Evolutionary conservation across 1,284 basidiomycete genomes (phyloP).

Genomic region (Ustanciosporium gigantosporum): DNA sequence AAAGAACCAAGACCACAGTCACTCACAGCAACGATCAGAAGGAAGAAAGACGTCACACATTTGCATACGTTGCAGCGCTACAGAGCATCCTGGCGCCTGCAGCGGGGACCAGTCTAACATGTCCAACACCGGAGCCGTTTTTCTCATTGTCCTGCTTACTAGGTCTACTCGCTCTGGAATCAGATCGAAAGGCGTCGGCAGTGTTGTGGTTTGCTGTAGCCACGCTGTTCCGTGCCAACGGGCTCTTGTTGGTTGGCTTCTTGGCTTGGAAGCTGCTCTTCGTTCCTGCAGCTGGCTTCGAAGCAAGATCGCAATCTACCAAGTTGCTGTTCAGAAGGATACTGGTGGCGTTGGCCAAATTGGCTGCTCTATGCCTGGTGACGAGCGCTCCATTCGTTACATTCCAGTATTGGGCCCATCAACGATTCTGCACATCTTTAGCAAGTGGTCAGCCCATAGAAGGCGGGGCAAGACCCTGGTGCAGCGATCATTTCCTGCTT

Average conservation of each 20-base stretch:
- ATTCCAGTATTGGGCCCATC: conserved; percentile 73
- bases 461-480: conserved; percentile 69
- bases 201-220: conserved; percentile 71
- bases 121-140: conserved; percentile 81
- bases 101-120: conserved; percentile 70
- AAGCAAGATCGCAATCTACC: no score
- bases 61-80: conserved; percentile 70
- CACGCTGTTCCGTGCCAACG: conserved; percentile 77
- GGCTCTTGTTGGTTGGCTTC: conserved; percentile 75
- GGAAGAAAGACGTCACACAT: no score
- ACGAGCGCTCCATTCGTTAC: conserved; percentile 69
- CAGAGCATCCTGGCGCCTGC: conserved; percentile 81
- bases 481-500: no score
- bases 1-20: no score
- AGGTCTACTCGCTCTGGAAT: conserved; percentile 16
- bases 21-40: no score
- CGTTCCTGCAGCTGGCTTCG: no score
- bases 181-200: conserved; percentile 60
- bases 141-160: conserved; percentile 70
- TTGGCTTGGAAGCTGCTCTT: conserved; percentile 41
- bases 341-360: neutral
- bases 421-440: conserved; percentile 67
- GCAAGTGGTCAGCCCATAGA: neutral
- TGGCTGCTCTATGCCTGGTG: neutral
- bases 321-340: neutral